A percentile compares a stretch with the other conserved stretches of the same genome.
Conservation (phyloP, 495 filamentous ascomycete species). For the Penicillium riverlandense region DNA sequence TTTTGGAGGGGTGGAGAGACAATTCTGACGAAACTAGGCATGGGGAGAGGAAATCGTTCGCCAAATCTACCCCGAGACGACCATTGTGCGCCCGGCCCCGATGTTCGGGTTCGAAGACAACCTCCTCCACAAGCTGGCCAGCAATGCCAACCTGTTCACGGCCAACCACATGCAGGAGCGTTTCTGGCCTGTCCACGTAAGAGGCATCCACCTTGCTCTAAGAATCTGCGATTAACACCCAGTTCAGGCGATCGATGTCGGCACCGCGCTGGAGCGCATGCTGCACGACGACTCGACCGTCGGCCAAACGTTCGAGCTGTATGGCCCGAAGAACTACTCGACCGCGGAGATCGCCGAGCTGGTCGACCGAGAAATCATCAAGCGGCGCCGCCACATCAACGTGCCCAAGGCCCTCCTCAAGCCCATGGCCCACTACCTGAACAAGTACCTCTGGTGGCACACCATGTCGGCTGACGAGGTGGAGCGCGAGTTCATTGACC, state of each 20-base stretch:
- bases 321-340: conserved; percentile 88
- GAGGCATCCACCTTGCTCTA: conserved; percentile 16
- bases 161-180: conserved; percentile 89
- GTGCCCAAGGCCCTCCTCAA: conserved; percentile 73
- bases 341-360: conserved; percentile 78
- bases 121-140: conserved; percentile 79
- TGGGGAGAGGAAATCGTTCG: conserved; percentile 77
- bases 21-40: conserved; percentile 42
- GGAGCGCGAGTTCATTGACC: conserved; percentile 90
- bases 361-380: conserved; percentile 87
- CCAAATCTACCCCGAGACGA: conserved; percentile 93
- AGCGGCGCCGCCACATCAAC: conserved; percentile 86
- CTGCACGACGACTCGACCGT: conserved; percentile 83
- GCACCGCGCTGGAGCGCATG: conserved; percentile 79
- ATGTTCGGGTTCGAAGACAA: conserved; percentile 93
- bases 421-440: conserved; percentile 61
- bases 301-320: conserved; percentile 88
- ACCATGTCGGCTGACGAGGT: conserved; percentile 77
- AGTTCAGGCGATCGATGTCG: conserved; percentile 74
- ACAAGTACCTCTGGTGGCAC: conserved; percentile 82
- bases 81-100: conserved; percentile 90
- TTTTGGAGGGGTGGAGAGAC: not conserved
- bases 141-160: conserved; percentile 71
- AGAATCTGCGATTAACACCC: not conserved
- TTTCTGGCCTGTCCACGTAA: conserved; percentile 86